Conservation (phyloP, 352 stramenopile genomes). For the Labyrinthula sp. region DNA sequence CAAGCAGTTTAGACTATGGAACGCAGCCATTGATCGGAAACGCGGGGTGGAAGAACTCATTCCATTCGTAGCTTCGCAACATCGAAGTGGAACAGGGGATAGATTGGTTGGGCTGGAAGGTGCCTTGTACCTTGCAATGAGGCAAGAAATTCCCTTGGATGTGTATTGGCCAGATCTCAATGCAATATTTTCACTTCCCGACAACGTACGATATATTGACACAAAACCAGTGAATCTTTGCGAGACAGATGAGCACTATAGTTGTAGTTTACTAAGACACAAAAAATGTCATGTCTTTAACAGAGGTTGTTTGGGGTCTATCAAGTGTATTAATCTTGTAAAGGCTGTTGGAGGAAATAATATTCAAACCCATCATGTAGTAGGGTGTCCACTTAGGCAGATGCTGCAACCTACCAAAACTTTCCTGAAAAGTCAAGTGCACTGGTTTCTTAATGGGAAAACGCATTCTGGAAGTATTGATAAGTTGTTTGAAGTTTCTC, state of each 20-base stretch:
- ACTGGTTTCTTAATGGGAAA: slow-evolving; percentile 1
- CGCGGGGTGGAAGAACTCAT: too few species aligned
- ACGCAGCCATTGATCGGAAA: too few species aligned
- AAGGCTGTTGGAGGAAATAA: background rate
- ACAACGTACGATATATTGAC: background rate
- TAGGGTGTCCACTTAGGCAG: slow-evolving; percentile 3
- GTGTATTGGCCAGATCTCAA: slow-evolving; percentile 1
- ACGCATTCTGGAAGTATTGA: background rate
- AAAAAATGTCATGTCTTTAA: slow-evolving; percentile 1
- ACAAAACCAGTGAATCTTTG: background rate
- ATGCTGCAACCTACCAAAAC: slow-evolving; percentile 1
- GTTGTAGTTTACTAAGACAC: background rate
- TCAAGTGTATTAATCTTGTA: background rate
- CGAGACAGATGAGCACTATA: background rate
- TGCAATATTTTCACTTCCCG: slow-evolving; percentile 1
- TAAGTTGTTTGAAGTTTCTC: background rate
- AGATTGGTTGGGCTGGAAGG: slow-evolving; percentile 1
- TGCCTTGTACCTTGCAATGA: slow-evolving; percentile 2
- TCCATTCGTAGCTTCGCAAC: slow-evolving; percentile 3
- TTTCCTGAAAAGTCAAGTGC: background rate
- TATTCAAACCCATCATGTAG: background rate
- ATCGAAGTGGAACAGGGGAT: slow-evolving; percentile 2
- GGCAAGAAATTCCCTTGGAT: background rate
- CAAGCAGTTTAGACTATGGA: too few species aligned
- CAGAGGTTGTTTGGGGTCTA: background rate